Conservation (phyloP, 441 rosid genomes). For the Populus tomentosa region DNA sequence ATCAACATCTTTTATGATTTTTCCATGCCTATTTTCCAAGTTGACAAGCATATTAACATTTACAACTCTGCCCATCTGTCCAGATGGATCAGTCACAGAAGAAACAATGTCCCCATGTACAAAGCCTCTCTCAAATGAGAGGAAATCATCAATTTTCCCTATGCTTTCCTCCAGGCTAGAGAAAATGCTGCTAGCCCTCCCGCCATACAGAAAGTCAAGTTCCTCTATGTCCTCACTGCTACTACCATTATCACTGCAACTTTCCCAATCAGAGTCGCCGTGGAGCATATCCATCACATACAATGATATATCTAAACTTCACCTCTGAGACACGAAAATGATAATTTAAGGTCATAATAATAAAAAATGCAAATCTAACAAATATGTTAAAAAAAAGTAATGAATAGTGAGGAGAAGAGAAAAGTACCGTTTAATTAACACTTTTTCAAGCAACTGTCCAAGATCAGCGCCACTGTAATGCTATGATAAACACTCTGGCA, state of each 20-base stretch:
- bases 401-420: not conserved
- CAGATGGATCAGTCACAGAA: slow-evolving; percentile 52
- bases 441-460: slow-evolving; percentile 10
- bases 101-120: slow-evolving; percentile 67
- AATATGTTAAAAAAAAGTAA: not conserved
- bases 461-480: not conserved
- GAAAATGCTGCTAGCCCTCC: slow-evolving; percentile 62
- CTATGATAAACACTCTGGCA: not conserved
- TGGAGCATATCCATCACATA: slow-evolving; percentile 61
- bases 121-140: slow-evolving; percentile 76
- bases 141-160: slow-evolving; percentile 76
- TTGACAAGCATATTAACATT: slow-evolving; percentile 53
- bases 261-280: slow-evolving; percentile 87
- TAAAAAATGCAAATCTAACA: not conserved
- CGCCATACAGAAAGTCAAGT: slow-evolving; percentile 48
- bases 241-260: slow-evolving; percentile 59
- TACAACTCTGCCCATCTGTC: slow-evolving; percentile 77
- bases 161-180: slow-evolving; percentile 81
- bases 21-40: slow-evolving; percentile 62
- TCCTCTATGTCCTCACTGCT: slow-evolving; percentile 72
- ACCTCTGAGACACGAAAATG: slow-evolving; percentile 9
- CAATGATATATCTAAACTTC: slow-evolving; percentile 11
- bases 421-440: slow-evolving; percentile 19
- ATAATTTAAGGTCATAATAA: not conserved
- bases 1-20: slow-evolving; percentile 49